These are phyloP conservation scores for Boletus rubroflammeus DNA, from an alignment of 768 basidiomycete species.

Conservation along the genomic window DNA sequence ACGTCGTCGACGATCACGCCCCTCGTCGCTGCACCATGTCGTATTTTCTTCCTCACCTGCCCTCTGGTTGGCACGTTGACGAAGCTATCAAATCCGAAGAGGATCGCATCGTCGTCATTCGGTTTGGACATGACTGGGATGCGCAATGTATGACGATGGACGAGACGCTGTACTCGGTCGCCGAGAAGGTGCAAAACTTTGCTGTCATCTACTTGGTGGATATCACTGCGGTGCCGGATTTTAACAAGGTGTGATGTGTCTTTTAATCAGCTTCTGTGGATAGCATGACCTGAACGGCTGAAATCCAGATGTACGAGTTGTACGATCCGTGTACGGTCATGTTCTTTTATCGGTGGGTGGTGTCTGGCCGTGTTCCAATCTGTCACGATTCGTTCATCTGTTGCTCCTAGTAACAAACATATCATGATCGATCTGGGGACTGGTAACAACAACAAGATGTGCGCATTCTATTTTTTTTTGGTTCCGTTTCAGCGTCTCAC, in stretches of 20 bases:
- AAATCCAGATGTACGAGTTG: slow-evolving; percentile 89
- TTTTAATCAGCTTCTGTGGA: not conserved
- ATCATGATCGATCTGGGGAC: slow-evolving; percentile 99
- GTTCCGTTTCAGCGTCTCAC: not conserved
- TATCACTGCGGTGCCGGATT: slow-evolving; percentile 96
- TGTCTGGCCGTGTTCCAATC: not conserved
- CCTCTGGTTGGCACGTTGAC: slow-evolving; percentile 97
- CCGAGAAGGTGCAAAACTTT: slow-evolving; percentile 98
- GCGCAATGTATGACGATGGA: slow-evolving; percentile 98
- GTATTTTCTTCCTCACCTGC: slow-evolving; percentile 84
- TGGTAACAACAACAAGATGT: slow-evolving; percentile 99
- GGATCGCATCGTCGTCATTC: slow-evolving; percentile 88
- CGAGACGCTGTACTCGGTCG: slow-evolving; percentile 87
- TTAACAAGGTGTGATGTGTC: slow-evolving; percentile 79
- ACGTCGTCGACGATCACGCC: not conserved
- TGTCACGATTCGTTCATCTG: not conserved
- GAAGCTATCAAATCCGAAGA: slow-evolving; percentile 99
- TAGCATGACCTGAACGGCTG: not conserved
- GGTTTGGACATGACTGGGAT: slow-evolving; percentile 95
- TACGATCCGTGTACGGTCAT: slow-evolving; percentile 97
- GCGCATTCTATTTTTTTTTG: slow-evolving; percentile 29
- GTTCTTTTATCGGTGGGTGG: slow-evolving; percentile 92
- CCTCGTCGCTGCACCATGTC: slow-evolving; percentile 53
- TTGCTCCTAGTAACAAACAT: slow-evolving; percentile 77
- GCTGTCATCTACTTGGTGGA: slow-evolving; percentile 95